Evolutionary conservation across 2,329 filamentous ascomycete genomes (phyloP).

Genomic region (Lasiodiplodia gonubiensis): DNA sequence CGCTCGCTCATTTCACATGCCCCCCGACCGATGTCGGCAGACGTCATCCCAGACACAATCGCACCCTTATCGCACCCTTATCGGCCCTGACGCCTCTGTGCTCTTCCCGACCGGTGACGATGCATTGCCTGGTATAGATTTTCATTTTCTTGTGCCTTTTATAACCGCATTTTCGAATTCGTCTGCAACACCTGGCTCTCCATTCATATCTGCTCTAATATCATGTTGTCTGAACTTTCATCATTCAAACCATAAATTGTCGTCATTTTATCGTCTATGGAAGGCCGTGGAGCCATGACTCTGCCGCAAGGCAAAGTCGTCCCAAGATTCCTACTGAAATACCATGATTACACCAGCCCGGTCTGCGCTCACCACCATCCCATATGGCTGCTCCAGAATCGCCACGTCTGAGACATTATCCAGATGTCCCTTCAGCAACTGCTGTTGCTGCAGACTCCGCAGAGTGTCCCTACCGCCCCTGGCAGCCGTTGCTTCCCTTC

Average conservation of each 20-base stretch:
- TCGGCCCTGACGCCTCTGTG: background rate
- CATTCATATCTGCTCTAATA: background rate
- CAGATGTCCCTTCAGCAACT: conserved; percentile 82
- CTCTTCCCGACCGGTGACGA: background rate
- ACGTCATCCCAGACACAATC: background rate
- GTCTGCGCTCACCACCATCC: conserved; percentile 91
- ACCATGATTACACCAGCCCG: conserved; percentile 88
- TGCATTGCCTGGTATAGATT: background rate
- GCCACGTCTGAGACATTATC: conserved; percentile 88
- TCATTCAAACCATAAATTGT: background rate
- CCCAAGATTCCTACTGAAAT: conserved; percentile 58
- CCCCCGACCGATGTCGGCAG: conserved; percentile 11
- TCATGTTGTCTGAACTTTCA: background rate
- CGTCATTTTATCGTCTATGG: background rate
- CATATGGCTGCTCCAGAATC: conserved; percentile 86
- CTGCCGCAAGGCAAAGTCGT: background rate
- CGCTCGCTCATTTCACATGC: background rate
- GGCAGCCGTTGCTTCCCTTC: conserved; percentile 4
- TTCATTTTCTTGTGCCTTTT: background rate
- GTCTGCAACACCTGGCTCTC: background rate
- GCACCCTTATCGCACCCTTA: background rate
- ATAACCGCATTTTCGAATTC: background rate
- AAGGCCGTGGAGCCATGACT: background rate
- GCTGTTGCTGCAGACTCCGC: conserved; percentile 78
- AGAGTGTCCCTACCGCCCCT: conserved; percentile 23